Evolutionary conservation across 2,329 filamentous ascomycete species (phyloP), one percentile per base, ranked within the genome.

Genomic region (Canariomyces notabilis): DNA sequence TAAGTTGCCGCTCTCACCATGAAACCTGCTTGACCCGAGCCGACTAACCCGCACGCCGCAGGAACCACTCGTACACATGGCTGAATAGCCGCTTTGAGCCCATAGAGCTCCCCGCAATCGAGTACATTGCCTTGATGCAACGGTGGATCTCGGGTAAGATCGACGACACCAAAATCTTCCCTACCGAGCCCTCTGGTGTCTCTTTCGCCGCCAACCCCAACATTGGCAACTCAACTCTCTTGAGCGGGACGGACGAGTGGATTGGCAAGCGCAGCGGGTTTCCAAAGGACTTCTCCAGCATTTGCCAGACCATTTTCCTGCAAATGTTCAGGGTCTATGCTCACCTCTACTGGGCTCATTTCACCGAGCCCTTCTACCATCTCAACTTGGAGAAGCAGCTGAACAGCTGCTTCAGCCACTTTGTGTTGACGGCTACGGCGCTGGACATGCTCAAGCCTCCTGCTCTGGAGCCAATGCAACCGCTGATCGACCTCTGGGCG

Each of bases 251-350:
- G 4, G 66, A 63, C 15, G 73, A 76, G 51, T 94, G 87, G 87
- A 73, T 90, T 46, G 88, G 88, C 55, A 88, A 89, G 68, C 77
- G 82, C 15, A 87, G 83, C 51, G 87, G 87, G 6, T 94, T 94
- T 64, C 87, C 87, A 2, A 76, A 80, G 56, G 82, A 84, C 34
- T 93, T 91, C 63, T 75, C 85, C 55, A 75, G 79, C 52, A 87
- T 90, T 60, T 87, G 87, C 71, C 86, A 88, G 69, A 80, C 80
- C 36, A 89, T 90, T 57, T 86, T 91, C 70, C 82, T 87, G 60
- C 87, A 91, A 67, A 93, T 94, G 80, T 91, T 94, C 72, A 83
- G 88, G 47, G 87, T 91, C 57, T 94, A 94, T 61, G 85, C 88
- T 37, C 88, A 94, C 67, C 80, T 94, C 51, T 94, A 94, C 71